These are phyloP conservation scores for Aphanomyces invadans DNA, from an alignment of 352 stramenopile species.

Conservation along the genomic window DNA sequence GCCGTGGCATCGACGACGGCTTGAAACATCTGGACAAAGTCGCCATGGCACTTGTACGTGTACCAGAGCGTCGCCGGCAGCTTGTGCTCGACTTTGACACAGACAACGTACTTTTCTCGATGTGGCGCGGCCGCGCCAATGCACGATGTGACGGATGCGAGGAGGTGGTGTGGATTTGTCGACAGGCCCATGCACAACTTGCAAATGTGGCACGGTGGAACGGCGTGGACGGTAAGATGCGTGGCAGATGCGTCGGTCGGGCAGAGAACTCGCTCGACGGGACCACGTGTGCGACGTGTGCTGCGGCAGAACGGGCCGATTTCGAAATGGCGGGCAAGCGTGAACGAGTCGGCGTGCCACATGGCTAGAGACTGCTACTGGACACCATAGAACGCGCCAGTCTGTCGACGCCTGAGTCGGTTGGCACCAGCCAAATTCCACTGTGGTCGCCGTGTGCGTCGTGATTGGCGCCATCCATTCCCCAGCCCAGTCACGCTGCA, in stretches of 20 bases:
- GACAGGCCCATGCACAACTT: neutral
- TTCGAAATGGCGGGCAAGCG: too few relatives aligned
- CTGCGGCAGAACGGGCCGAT: too few relatives aligned
- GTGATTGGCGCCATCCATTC: neutral
- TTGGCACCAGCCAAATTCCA: too few relatives aligned
- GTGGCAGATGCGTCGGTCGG: neutral
- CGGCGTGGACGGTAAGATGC: too few relatives aligned
- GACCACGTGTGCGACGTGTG: too few relatives aligned
- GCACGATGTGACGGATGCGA: slow-evolving; percentile 24
- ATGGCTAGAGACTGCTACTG: neutral
- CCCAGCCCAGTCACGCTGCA: neutral
- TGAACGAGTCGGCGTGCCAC: neutral
- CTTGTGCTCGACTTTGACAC: neutral
- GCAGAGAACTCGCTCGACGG: too few relatives aligned
- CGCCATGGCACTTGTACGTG: slow-evolving; percentile 16
- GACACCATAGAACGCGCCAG: neutral
- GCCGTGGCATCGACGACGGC: neutral
- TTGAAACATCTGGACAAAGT: slow-evolving; percentile 14
- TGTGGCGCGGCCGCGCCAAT: slow-evolving; percentile 4
- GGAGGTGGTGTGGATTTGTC: slow-evolving; percentile 16
- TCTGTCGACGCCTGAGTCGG: neutral
- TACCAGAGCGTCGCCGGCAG: slow-evolving; percentile 18
- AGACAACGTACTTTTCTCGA: slow-evolving; percentile 19
- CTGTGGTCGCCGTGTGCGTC: neutral
- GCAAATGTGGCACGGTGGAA: too few relatives aligned